These are phyloP conservation scores for Penicillium sp. DNA, from an alignment of 2,329 filamentous ascomycete genomes.

Conservation along the genomic window DNA sequence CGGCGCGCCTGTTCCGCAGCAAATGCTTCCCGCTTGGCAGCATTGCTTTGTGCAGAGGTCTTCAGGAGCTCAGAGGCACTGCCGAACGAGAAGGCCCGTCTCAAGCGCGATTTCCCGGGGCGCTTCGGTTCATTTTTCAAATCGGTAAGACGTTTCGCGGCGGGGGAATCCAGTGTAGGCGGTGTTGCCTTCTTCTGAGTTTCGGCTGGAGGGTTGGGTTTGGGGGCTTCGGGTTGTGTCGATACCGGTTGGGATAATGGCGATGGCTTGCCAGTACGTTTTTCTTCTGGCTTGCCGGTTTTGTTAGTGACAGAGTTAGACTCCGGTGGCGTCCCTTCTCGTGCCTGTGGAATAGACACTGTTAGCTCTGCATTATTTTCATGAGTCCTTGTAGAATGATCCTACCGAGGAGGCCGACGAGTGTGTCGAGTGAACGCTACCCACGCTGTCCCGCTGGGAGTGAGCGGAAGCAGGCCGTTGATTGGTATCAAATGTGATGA, in stretches of 20 bases:
- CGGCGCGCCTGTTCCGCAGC: conserved; percentile 62
- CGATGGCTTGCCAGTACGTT: conserved; percentile 66
- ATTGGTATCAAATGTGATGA: conserved; percentile 30
- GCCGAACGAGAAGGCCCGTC: conserved; percentile 93
- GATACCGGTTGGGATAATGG: conserved; percentile 69
- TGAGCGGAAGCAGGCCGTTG: conserved; percentile 38
- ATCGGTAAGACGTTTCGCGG: conserved; percentile 81
- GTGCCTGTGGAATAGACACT: conserved; percentile 16
- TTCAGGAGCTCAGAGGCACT: conserved; percentile 87
- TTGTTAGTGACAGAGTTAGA: conserved; percentile 21
- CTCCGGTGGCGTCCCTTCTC: conserved; percentile 22
- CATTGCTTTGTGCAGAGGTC: conserved; percentile 64
- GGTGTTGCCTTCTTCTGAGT: conserved; percentile 29
- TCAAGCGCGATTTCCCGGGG: conserved; percentile 80
- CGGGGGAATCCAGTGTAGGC: conserved; percentile 58
- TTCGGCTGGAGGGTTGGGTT: conserved; percentile 17
- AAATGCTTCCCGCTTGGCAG: conserved; percentile 41
- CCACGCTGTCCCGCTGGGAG: conserved; percentile 58
- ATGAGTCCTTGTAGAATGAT: conserved; percentile 34
- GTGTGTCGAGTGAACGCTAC: conserved; percentile 55
- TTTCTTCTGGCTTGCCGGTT: conserved; percentile 63
- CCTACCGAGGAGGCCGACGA: conserved; percentile 64
- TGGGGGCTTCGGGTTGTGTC: conserved; percentile 38
- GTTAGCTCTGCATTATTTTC: neutral
- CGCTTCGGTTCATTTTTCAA: conserved; percentile 74